phyloP scores from a whole-genome alignment of 2,329 filamentous ascomycete genomes.

The Pseudocercospora eumusae region DNA sequence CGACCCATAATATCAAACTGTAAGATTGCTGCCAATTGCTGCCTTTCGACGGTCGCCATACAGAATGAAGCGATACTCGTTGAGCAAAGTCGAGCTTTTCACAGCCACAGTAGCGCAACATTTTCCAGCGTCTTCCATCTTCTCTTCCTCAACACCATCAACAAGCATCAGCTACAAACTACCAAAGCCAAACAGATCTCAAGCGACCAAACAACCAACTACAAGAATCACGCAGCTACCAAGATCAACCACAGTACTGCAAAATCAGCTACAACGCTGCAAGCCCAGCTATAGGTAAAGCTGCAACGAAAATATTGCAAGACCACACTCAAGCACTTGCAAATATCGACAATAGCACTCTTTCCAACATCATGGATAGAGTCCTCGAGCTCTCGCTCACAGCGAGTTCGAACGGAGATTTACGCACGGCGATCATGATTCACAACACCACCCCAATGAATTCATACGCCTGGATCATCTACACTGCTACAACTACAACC shows the following conservation, averaged over 20 bases:
- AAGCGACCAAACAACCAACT: not conserved
- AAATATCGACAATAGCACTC: not conserved
- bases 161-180: not conserved
- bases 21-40: not conserved
- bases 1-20: not conserved
- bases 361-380: not conserved
- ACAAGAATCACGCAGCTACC: not conserved
- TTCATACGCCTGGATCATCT: not conserved
- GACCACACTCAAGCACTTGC: not conserved
- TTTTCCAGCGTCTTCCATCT: not conserved
- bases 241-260: not conserved
- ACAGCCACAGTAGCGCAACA: not conserved
- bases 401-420: not conserved
- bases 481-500: not conserved
- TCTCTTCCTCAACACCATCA: not conserved
- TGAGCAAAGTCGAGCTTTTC: not conserved
- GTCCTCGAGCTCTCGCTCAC: not conserved
- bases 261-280: too few species aligned
- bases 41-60: not conserved
- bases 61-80: not conserved
- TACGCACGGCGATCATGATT: not conserved
- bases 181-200: not conserved
- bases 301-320: not conserved
- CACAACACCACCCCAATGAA: not conserved
- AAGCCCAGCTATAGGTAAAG: too few species aligned